Evolutionary conservation across 2,329 filamentous ascomycete genomes (phyloP), one percentile per base, ranked within the genome.

Genomic region (Ophiostoma sp.): DNA sequence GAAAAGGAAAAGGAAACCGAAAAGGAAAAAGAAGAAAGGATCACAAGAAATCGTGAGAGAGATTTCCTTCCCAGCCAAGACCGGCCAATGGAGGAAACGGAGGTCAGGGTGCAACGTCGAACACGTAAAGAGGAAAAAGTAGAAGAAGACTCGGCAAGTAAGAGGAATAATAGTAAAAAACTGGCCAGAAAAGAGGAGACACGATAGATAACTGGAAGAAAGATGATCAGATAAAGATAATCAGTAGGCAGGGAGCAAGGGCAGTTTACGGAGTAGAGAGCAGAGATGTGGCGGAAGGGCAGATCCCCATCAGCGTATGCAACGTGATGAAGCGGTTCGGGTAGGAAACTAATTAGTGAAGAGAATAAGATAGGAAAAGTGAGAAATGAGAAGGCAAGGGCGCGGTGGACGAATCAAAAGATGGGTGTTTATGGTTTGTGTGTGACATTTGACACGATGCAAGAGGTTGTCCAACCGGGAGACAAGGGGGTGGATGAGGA

Each of bases 191-290:
- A 58, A n/a, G 49, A 60, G 65, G 27, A 58, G 60, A 41, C 7
- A 16, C 38, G 12, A 11, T 38, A 63, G 60, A 18, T 40, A 62
- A 41, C 38, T 60, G 27, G 55, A 62, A 42, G 60, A 63, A 63
- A 63, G 60, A 63, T 42, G 60, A 63, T 63, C 60, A 63, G 60
- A 63, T 63, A 63, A 63, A 63, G 60, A 63, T 18, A 63, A 42
- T 18, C 38, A 63, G 40, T 18, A 42, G 38, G 5, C 16, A 38
- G 16, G 38, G 40, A 18, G 38, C 38, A 18, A n/a, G 38, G 60
- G 38, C 18, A 5, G 27, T 27, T 11, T 8, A 18, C 14, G 5
- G 5, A 16, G 45, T 4, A 49, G 7, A 49, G 45, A 49, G 36
- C 16, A 41, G 38, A 55, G n/a, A 55, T 62, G 27, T 60, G 36